Base-by-base conservation (phyloP, 345 rosid species). In the Kernera saxatilis region DNA sequence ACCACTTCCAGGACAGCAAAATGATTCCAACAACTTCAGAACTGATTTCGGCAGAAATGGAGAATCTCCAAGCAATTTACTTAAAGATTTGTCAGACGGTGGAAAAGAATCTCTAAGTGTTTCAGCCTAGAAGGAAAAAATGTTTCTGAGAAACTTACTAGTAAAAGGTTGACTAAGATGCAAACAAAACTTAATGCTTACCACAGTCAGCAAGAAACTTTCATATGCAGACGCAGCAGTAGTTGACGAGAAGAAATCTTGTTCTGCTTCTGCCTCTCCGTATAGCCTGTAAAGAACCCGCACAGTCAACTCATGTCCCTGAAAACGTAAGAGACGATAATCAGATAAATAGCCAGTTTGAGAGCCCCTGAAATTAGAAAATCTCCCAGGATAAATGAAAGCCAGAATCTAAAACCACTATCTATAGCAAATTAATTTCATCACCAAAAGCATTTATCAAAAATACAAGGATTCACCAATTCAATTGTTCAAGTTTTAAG, bases 241-340 rank as follows among this genome's bases (percentile, higher is more conserved):
- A 61, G 90, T 88, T 50, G 97, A 94, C 35, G 96, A 91, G 79
- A 94, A 86, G 82, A 91, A 94, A 74, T 94, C 97, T 12, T 79
- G 87, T 46, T 94, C 99, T 70, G 88, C 99, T 84, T 94, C 99
- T 73, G 95, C 86, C 88, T 89, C 96, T 40, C 96, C 94, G 76
- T 78, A 85, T 48, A 94, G 82, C 82, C 93, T 91, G 83, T 89
- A 91, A 81, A 94, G 97, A 79, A 94, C 92, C 81, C 89, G 90
- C 81, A 91, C 78, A 58, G 96, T 87, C 88, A 94, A 82, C 93
- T 94, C 99, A 59, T 94, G 99, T 75, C 99, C 99, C 99, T 94
- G 97, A 79, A 87, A 74, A 80, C 75, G 84, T 54, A 21, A 59
- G 53, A 33, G 17, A 36, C 35, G 32, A 46, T 45, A 36, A 56